Evolutionary conservation across 2,329 filamentous ascomycete species (phyloP).

Genomic region (Pseudocercospora crystallina): DNA sequence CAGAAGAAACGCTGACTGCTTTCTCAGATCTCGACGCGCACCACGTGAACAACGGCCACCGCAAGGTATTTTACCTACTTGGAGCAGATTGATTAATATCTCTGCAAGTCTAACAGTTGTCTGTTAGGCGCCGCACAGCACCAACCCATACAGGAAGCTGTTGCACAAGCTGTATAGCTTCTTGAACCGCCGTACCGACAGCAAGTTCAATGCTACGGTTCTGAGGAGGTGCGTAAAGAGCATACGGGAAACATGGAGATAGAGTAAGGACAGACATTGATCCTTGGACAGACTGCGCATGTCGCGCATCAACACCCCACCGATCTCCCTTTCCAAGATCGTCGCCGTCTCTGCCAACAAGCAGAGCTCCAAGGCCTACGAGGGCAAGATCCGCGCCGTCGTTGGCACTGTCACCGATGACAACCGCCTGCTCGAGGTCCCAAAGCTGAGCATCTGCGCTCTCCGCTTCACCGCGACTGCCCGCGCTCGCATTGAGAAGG

Average conservation of each 20-base stretch:
- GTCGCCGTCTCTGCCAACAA: slow-evolving; percentile 59
- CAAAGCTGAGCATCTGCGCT: slow-evolving; percentile 91
- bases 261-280: background rate
- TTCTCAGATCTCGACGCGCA: slow-evolving; percentile 27
- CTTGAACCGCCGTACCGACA: slow-evolving; percentile 72
- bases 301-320: slow-evolving; percentile 88
- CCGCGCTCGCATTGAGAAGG: slow-evolving; percentile 87
- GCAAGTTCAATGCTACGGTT: slow-evolving; percentile 98
- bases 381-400: slow-evolving; percentile 84
- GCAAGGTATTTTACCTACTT: slow-evolving; percentile 23
- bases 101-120: slow-evolving; percentile 27
- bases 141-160: slow-evolving; percentile 38
- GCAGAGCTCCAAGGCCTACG: slow-evolving; percentile 54
- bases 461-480: slow-evolving; percentile 96
- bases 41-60: slow-evolving; percentile 31
- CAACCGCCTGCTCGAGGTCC: slow-evolving; percentile 85
- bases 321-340: slow-evolving; percentile 90
- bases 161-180: slow-evolving; percentile 54
- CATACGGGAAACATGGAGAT: slow-evolving; percentile 5
- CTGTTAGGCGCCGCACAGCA: slow-evolving; percentile 75
- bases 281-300: slow-evolving; percentile 73
- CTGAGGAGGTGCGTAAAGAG: slow-evolving; percentile 58
- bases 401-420: slow-evolving; percentile 97
- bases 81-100: slow-evolving; percentile 22
- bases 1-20: slow-evolving; percentile 4